Conservation (phyloP, 2,329 filamentous ascomycete species). For the Ceratocystis eucalypticola region DNA sequence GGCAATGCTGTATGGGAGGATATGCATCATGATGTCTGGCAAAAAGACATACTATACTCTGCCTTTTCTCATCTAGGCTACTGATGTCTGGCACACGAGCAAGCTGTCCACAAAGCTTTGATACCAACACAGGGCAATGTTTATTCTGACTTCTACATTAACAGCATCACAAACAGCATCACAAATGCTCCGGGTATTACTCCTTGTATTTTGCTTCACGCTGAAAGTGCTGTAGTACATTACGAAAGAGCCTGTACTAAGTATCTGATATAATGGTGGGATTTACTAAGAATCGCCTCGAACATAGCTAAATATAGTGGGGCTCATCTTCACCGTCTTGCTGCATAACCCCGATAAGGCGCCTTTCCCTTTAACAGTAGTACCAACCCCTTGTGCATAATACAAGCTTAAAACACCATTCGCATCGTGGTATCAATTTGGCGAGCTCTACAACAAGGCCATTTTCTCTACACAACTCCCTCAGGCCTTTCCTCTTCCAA, state of each 20-base stretch:
- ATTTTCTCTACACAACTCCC: neutral
- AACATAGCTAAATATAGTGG: neutral
- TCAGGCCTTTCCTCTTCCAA: neutral
- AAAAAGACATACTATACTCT: neutral
- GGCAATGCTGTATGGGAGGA: neutral
- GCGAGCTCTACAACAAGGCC: neutral
- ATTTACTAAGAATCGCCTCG: no score
- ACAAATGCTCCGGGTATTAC: no score
- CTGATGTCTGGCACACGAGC: neutral
- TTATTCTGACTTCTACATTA: no score
- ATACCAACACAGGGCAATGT: neutral
- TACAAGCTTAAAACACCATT: neutral
- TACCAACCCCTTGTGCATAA: neutral
- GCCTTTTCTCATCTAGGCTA: no score
- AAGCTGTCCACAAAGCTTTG: neutral
- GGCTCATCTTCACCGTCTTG: neutral
- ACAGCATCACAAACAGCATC: no score
- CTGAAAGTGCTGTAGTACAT: no score
- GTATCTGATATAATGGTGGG: no score
- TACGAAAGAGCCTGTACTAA: no score
- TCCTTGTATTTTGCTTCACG: no score
- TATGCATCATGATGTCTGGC: no score
- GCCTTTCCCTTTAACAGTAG: neutral
- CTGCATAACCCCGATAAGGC: constrained; percentile 5
- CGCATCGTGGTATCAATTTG: constrained; percentile 1